A percentile compares a stretch with the other conserved stretches of the same genome.
These are phyloP conservation scores for Endogone sp. DNA, from an alignment of 192 early-diverging fungal genomes.

Conservation along the genomic window DNA sequence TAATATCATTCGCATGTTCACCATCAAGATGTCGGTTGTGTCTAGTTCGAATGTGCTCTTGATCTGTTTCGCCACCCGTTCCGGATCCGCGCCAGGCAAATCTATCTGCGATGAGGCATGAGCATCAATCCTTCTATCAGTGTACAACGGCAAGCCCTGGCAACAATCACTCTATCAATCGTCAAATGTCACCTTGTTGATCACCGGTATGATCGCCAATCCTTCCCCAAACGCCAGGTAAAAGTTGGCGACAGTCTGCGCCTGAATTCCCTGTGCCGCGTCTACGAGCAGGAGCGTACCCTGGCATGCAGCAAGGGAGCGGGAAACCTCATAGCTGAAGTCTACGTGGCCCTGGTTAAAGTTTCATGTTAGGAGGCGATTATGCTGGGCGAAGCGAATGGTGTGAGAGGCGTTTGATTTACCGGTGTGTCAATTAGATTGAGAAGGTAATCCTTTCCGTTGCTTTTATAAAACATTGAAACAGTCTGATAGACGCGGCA, in stretches of 20 bases:
- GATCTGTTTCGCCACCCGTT: slow-evolving; percentile 73
- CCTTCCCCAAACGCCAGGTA: slow-evolving; percentile 88
- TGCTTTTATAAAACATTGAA: slow-evolving; percentile 90
- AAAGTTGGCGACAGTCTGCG: slow-evolving; percentile 98
- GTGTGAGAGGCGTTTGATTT: slow-evolving; percentile 11
- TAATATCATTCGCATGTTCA: slow-evolving; percentile 1
- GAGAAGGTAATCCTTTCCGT: slow-evolving; percentile 77
- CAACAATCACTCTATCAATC: not conserved
- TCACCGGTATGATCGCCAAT: slow-evolving; percentile 80
- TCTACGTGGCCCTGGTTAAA: slow-evolving; percentile 81
- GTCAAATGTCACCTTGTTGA: slow-evolving; percentile 70
- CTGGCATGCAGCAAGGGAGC: slow-evolving; percentile 91
- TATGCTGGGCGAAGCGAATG: not conserved
- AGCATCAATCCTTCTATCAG: not conserved
- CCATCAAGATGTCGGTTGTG: slow-evolving; percentile 47
- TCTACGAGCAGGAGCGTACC: slow-evolving; percentile 91
- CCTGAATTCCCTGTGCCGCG: slow-evolving; percentile 93
- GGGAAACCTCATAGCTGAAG: slow-evolving; percentile 94
- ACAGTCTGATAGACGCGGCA: slow-evolving; percentile 50
- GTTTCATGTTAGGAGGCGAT: not conserved
- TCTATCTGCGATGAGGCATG: slow-evolving; percentile 62
- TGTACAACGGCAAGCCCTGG: too few species aligned
- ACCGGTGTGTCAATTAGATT: slow-evolving; percentile 97
- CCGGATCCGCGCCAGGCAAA: slow-evolving; percentile 82
- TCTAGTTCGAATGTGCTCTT: slow-evolving; percentile 85